These are phyloP conservation scores for Neurospora sp. DNA, from an alignment of 495 filamentous ascomycete genomes.

Conservation along the genomic window DNA sequence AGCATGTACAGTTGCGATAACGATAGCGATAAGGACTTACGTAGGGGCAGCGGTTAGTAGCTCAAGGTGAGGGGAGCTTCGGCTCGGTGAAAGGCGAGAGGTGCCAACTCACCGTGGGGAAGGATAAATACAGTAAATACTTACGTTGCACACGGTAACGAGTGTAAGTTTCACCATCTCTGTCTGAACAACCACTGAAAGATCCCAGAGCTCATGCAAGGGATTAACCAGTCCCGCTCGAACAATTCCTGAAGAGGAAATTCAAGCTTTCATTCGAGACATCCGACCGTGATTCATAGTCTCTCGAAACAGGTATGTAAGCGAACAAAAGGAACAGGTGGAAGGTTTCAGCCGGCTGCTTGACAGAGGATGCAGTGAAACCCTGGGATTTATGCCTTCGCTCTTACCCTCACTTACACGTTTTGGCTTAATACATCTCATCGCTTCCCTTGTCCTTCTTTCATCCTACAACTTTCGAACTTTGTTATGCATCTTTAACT, in stretches of 20 bases:
- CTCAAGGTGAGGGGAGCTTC: neutral
- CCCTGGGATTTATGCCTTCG: neutral
- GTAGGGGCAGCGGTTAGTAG: neutral
- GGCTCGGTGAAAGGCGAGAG: neutral
- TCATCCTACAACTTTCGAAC: neutral
- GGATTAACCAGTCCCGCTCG: neutral
- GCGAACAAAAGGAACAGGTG: neutral
- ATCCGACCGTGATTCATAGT: no score
- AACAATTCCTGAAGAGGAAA: no score
- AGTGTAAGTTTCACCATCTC: neutral
- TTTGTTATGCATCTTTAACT: neutral
- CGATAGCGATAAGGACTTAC: neutral
- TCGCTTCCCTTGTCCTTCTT: neutral
- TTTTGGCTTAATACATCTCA: neutral
- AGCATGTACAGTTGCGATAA: conserved; percentile 3
- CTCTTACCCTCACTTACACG: neutral
- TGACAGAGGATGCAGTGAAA: neutral
- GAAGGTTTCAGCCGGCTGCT: neutral
- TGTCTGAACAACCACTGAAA: neutral
- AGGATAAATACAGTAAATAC: neutral
- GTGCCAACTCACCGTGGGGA: neutral
- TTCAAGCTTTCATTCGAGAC: neutral
- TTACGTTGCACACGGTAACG: neutral
- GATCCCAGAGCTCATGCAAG: neutral
- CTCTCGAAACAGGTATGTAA: neutral